Conservation (phyloP, 1,139 yeast genomes). For the Blastobotrys raffinosifermentans region DNA sequence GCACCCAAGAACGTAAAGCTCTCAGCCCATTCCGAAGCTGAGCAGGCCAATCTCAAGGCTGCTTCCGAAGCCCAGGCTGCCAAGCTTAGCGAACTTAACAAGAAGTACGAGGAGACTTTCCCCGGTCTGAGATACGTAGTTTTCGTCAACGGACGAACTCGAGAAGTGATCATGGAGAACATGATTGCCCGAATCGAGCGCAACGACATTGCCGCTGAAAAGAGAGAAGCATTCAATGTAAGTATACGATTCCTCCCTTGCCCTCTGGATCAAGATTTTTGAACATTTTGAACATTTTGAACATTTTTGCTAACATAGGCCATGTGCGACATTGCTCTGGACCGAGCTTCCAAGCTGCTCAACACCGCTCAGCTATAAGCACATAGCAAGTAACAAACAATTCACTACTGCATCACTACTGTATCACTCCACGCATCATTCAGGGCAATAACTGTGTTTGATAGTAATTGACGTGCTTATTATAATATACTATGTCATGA, state of each 20-base stretch:
- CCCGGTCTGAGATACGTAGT: conserved; percentile 89
- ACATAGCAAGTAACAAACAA: no score
- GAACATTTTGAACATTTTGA: conserved; percentile 5
- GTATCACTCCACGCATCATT: no score
- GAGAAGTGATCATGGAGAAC: conserved; percentile 57
- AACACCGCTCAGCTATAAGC: no score
- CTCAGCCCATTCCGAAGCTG: conserved; percentile 61
- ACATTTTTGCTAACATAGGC: conserved; percentile 35
- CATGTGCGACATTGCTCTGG: conserved; percentile 86
- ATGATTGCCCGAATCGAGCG: conserved; percentile 59
- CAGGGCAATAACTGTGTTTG: no score
- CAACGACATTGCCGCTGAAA: conserved; percentile 49
- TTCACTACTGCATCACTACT: no score
- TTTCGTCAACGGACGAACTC: conserved; percentile 76
- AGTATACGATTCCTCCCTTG: conserved; percentile 9
- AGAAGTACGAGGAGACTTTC: conserved; percentile 56
- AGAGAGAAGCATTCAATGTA: conserved; percentile 58
- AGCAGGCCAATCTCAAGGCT: conserved; percentile 58
- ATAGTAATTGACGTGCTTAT: no score
- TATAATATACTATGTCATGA: no score
- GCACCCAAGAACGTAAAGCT: conserved; percentile 42
- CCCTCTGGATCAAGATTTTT: conserved; percentile 1
- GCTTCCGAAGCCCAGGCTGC: conserved; percentile 43
- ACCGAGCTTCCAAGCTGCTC: conserved; percentile 48
- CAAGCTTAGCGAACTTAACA: conserved; percentile 49